Evolutionary conservation across 805 yeast species (phyloP).

Genomic region (Candida cerambycidarum): DNA sequence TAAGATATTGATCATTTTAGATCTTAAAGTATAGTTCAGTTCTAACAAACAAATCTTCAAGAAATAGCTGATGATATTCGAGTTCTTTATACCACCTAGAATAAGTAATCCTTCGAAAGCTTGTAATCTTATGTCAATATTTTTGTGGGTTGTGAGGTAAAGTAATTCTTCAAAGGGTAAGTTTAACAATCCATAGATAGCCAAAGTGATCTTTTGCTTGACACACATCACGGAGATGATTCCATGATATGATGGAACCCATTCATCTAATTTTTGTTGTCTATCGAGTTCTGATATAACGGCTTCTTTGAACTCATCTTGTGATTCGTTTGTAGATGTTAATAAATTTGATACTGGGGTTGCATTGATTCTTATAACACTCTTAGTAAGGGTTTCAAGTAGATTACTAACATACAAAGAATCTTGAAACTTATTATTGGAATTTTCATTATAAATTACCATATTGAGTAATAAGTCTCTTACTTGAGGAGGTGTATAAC

Average conservation of each 20-base stretch:
- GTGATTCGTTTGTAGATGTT: conserved; percentile 1
- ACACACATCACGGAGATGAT: conserved; percentile 57
- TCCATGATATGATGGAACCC: conserved; percentile 75
- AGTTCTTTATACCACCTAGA: conserved; percentile 76
- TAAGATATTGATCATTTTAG: conserved; percentile 48
- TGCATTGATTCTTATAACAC: conserved; percentile 21
- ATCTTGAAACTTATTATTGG: conserved; percentile 75
- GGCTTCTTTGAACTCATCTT: conserved; percentile 21
- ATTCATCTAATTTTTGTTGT: conserved; percentile 74
- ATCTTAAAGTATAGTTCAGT: conserved; percentile 45
- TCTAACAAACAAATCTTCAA: conserved; percentile 59
- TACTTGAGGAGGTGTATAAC: conserved; percentile 57
- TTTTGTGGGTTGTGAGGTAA: conserved; percentile 48
- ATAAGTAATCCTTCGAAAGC: conserved; percentile 71
- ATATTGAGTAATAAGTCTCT: conserved; percentile 66
- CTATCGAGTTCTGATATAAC: conserved; percentile 68
- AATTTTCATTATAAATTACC: conserved; percentile 81
- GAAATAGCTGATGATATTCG: conserved; percentile 57
- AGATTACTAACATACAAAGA: conserved; percentile 61
- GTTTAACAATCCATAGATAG: conserved; percentile 51
- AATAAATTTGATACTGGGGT: conserved; percentile 7
- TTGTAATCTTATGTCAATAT: conserved; percentile 55
- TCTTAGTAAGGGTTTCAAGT: conserved; percentile 50
- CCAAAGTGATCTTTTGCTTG: conserved; percentile 57
- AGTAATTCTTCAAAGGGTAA: conserved; percentile 57